Percentiles rank a stretch among this genome's conserved stretches.
These are phyloP conservation scores for Meripilus lineatus DNA, from an alignment of 1,284 basidiomycete genomes.

Conservation along the genomic window DNA sequence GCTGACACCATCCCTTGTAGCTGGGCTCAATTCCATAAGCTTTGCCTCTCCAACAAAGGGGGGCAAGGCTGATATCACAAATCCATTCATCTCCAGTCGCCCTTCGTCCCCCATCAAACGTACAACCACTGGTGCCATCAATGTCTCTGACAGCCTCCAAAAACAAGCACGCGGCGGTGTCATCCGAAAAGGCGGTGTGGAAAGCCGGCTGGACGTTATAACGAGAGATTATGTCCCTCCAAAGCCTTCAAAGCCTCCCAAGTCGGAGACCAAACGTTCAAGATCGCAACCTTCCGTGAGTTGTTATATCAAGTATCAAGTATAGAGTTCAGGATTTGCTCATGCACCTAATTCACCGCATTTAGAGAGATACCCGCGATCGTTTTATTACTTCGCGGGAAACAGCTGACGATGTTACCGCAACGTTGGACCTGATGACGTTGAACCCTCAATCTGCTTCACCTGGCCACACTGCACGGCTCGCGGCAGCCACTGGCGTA, in stretches of 20 bases:
- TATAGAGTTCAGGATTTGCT: too few relatives aligned
- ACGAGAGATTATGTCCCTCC: slow-evolving; percentile 53
- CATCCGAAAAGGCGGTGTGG: slow-evolving; percentile 69
- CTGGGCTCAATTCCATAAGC: slow-evolving; percentile 50
- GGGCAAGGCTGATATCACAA: slow-evolving; percentile 33
- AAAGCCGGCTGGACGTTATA: slow-evolving; percentile 70
- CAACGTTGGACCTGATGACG: slow-evolving; percentile 59
- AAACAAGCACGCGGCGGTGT: slow-evolving; percentile 62
- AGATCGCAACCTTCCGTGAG: slow-evolving; percentile 61
- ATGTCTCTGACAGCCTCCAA: slow-evolving; percentile 49
- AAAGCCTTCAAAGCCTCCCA: slow-evolving; percentile 24
- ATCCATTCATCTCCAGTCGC: slow-evolving; percentile 58
- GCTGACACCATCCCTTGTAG: slow-evolving; percentile 59
- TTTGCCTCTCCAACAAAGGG: slow-evolving; percentile 40
- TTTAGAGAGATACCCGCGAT: slow-evolving; percentile 49
- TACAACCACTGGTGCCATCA: slow-evolving; percentile 37
- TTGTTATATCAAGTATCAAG: too few relatives aligned
- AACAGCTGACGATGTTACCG: slow-evolving; percentile 47
- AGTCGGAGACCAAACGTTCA: slow-evolving; percentile 64
- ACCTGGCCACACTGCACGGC: slow-evolving; percentile 70
- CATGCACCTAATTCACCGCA: too few relatives aligned
- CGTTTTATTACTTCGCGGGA: slow-evolving; percentile 72
- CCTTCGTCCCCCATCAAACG: slow-evolving; percentile 63
- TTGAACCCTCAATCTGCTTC: slow-evolving; percentile 58
- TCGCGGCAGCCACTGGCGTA: slow-evolving; percentile 69